Base-by-base conservation (phyloP, 2,329 filamentous ascomycete genomes). In the Davidsoniella neocaledoniae region DNA sequence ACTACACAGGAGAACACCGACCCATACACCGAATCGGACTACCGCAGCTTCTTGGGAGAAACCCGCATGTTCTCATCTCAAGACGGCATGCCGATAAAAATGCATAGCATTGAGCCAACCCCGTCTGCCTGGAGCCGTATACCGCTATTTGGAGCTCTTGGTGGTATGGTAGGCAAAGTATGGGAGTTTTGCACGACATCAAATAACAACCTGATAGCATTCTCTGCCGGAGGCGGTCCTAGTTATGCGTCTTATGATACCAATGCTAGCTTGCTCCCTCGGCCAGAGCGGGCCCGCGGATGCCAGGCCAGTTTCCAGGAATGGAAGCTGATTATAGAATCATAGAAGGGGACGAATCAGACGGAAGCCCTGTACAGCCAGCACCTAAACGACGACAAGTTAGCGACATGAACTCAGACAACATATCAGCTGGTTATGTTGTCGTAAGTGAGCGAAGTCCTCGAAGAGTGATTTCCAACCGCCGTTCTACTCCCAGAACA, bases 211-310 rank as follows among this genome's bases (percentile, higher is more conserved):
- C 93, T 95, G 59, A 74, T 75, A 49, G 88, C 88, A 0, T 95
- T 95, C 62, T 80, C 88, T 54, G 86, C 88, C 10, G 90, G 88
- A 6, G 86, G 83, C 2, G 90, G 88, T 7, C 71, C 70, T 53
- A 79, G 77, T 23, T 94, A 88, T 59, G 67, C 73, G 5, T 66
- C 85, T 56, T 61, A 68, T 17, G 59, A 44, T 54, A 39, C 14
- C 19, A 48, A 51, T n/a, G 10, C 26, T 33, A 19, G 38, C 23
- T 48, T 41, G 26, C 12, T 21, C 38, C 52, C 17, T 39, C 57
- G 42, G 53, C 54, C 14, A 53, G 55, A 26, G 52, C 37, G 46
- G 45, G 7, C 51, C 44, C 46, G 46, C 39, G 51, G 42, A 21
- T 56, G 42, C 45, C 50, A 25, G 39, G 54, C 25, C 43, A 53